Evolutionary conservation across 192 early-diverging fungal species (phyloP), one percentile per base, ranked within the genome.

Genomic region (Blastocladiella britannica): DNA sequence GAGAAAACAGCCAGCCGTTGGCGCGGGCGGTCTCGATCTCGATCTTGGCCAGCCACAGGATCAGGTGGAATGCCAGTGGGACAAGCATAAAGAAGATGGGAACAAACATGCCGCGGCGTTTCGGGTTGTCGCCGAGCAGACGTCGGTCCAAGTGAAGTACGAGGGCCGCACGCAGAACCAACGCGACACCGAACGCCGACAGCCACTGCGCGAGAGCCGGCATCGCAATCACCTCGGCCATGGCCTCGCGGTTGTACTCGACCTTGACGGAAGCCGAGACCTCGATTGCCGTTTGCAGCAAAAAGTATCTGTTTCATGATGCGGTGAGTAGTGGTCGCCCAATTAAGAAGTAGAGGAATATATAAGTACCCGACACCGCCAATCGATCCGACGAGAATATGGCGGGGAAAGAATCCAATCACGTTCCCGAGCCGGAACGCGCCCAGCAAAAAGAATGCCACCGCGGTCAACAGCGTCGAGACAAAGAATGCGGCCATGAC

Each of bases 301-400:
- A 63, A 65, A 98, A 98, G 78, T 88, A 89, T 26, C 91, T 89
- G 22, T n/a, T n/a, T n/a, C n/a, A n/a, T n/a, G n/a, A n/a, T n/a
- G n/a, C n/a, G n/a, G n/a, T n/a, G n/a, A n/a, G n/a, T n/a, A n/a
- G n/a, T n/a, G n/a, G n/a, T n/a, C n/a, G n/a, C n/a, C n/a, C n/a
- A n/a, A n/a, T n/a, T n/a, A n/a, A n/a, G n/a, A n/a, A n/a, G n/a
- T n/a, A n/a, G n/a, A n/a, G n/a, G n/a, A 65, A 61, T 63, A 27
- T 28, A 60, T 55, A 22, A 22, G 56, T 28, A 25, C 7, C 28
- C 25, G 8, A 58, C 67, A 26, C 37, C 53, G 67, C 82, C 92
- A 62, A 95, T 94, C 65, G 88, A 94, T 24, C 89, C 91, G 23
- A 94, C 89, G 4, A 95, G 73, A 60, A 95, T 92, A 60, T 95